Evolutionary conservation across 805 yeast genomes (phyloP), one percentile per base, ranked within the genome.

Genomic region (Saccharomycopsis sp.): DNA sequence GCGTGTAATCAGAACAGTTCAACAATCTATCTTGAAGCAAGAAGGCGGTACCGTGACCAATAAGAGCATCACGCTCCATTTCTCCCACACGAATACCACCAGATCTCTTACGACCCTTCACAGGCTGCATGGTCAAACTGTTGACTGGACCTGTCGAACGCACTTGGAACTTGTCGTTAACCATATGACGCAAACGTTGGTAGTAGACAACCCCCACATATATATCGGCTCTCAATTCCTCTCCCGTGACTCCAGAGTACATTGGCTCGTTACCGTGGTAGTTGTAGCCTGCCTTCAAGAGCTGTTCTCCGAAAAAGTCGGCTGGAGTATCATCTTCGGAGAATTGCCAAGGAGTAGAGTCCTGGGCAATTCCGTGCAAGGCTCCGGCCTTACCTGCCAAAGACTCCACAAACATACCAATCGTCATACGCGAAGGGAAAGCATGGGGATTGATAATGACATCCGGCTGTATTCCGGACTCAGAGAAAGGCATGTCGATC

Each of bases 71-170:
- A 76, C 99, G 88, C 76, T 94, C 99, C 99, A 94, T 94, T 74
- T 94, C 99, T 72, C 99, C 99, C 46, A 94, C 96, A 80, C 99
- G 95, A 66, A 94, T 94, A 87, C 99, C 99, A 75, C 99, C 99
- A 64, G 87, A 84, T 77, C 98, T 84, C 85, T 94, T 94, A 77
- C 99, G 87, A 68, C 99, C 99, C 77, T 94, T 94, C 57, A 94
- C 99, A 47, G 99, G 99, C 79, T 94, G 99, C 97, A 92, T 91
- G 16, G 98, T 94, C 71, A 94, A 80, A 41, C 94, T 83, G 73
- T 92, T 92, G 24, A 94, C 98, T 4, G 98, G 98, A 70, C 99
- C 99, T 16, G 99, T 94, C 3, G 97, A 89, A 76, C 99, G 87
- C 55, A 94, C 99, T 78, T 94, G 99, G 88, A 91, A 94, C 81